Conservation (phyloP, 306 rosid genomes). For the Delonix regia region DNA sequence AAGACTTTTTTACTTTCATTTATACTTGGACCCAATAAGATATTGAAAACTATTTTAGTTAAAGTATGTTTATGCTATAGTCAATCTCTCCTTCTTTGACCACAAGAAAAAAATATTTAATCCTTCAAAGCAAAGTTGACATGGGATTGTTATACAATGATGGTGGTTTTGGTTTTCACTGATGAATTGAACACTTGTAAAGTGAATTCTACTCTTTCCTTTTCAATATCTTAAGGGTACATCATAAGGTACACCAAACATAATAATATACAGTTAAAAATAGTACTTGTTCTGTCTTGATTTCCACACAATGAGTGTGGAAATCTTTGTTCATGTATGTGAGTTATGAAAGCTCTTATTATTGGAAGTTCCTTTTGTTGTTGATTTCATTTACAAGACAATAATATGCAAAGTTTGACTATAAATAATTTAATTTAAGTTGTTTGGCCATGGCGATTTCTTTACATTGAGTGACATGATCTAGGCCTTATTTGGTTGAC, state of each 20-base stretch:
- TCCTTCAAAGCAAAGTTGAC: too few relatives aligned
- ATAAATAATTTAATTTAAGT: not conserved
- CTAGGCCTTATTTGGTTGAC: too few relatives aligned
- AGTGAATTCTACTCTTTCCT: not conserved
- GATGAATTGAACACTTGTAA: not conserved
- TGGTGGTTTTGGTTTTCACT: too few relatives aligned
- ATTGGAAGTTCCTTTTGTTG: slow-evolving; percentile 3
- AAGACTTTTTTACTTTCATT: too few relatives aligned
- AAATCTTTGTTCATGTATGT: slow-evolving; percentile 21
- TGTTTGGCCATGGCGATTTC: not conserved
- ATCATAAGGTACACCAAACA: not conserved
- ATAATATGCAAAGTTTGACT: too few relatives aligned
- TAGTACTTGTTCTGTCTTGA: not conserved
- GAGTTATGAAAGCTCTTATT: slow-evolving; percentile 20
- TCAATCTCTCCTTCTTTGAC: too few relatives aligned
- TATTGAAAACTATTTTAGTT: too few relatives aligned
- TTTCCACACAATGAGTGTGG: not conserved
- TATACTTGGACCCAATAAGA: too few relatives aligned
- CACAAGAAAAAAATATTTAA: too few relatives aligned
- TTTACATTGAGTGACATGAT: slow-evolving; percentile 7
- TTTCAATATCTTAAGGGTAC: not conserved
- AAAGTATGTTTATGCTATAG: too few relatives aligned
- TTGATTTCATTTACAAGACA: too few relatives aligned
- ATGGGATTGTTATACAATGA: too few relatives aligned
- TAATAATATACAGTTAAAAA: slow-evolving; percentile 1